These are phyloP conservation scores for Emydomyces testavorans DNA, from an alignment of 2,329 filamentous ascomycete species.

Conservation along the genomic window DNA sequence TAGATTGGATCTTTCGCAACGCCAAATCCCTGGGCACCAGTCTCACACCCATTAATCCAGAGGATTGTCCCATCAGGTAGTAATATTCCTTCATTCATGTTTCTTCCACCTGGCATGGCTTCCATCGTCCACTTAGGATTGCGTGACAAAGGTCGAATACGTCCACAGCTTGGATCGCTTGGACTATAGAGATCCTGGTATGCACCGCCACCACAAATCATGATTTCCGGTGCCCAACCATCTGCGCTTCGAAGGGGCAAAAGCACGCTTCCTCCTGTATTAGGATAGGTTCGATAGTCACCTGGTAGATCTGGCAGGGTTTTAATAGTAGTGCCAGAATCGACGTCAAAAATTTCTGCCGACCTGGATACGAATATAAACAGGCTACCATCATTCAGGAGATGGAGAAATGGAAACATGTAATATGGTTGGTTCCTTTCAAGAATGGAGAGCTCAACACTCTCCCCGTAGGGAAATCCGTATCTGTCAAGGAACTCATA, in stretches of 20 bases:
- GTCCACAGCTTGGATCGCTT: conserved; percentile 48
- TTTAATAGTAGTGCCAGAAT: conserved; percentile 35
- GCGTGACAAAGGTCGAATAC: conserved; percentile 41
- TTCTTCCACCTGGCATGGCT: conserved; percentile 46
- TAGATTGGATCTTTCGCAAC: conserved; percentile 44
- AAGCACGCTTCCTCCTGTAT: conserved; percentile 48
- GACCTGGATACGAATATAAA: conserved; percentile 49
- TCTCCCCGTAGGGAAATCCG: conserved; percentile 39
- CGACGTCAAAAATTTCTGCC: conserved; percentile 45
- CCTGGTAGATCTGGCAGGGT: conserved; percentile 44
- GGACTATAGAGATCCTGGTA: conserved; percentile 49
- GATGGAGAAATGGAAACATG: conserved; percentile 53
- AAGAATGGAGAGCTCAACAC: conserved; percentile 43
- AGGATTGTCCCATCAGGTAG: conserved; percentile 50
- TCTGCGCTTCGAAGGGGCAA: conserved; percentile 44
- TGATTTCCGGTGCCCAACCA: conserved; percentile 43
- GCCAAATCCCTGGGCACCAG: conserved; percentile 50
- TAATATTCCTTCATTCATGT: conserved; percentile 50
- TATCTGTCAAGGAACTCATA: conserved; percentile 47
- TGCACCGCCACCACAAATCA: conserved; percentile 49
- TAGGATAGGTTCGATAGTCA: conserved; percentile 49
- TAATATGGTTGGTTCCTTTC: conserved; percentile 50
- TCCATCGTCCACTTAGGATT: conserved; percentile 47
- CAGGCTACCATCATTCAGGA: conserved; percentile 45
- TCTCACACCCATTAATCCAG: conserved; percentile 49